Base-by-base conservation (phyloP, 2,329 filamentous ascomycete species). In the Amphichorda felina region DNA sequence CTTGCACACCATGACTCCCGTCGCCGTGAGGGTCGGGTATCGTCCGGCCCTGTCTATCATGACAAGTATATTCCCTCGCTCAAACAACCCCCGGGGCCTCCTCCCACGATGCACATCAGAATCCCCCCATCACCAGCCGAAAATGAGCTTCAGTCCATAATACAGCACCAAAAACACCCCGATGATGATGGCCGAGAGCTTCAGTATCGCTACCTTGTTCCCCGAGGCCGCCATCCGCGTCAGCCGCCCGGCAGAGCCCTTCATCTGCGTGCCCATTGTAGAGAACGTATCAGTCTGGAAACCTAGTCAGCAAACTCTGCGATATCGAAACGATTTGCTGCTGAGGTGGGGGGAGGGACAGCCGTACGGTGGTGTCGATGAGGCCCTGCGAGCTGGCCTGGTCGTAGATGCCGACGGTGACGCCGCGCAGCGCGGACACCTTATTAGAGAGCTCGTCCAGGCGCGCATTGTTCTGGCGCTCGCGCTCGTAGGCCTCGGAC, bases 331-430 rank as follows among this genome's bases (percentile, higher is more conserved):
- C n/a, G n/a, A n/a, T n/a, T n/a, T n/a, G n/a, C n/a, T n/a, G n/a
- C n/a, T n/a, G n/a, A n/a, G n/a, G n/a, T n/a, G n/a, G n/a, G n/a
- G n/a, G n/a, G n/a, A n/a, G 18, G 30, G 13, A 27, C 26, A 22
- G 26, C 45, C 75, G 39, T 70, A 93, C 85, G 27, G 84, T 89
- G 51, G 76, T 79, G 60, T 98, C 86, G 46, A 98, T 83, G 43
- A 94, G 75, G 45, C 82, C 76, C 50, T 96, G 89, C 48, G 84
- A 76, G 39, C 86, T 77, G 34, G 91, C 91, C 56, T 91, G 87
- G 63, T 96, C 88, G 70, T 96, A 95, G 52, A 98, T 98, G 64
- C 98, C 87, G 45, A 96, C 77, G 29, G 91, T 98, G 34, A 98
- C 86, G 58, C 83, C 84, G 52, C 89, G 86, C 43, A 98, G 74